Evolutionary conservation across 805 yeast species (phyloP).

Genomic region (Metschnikowia colocasiae): DNA sequence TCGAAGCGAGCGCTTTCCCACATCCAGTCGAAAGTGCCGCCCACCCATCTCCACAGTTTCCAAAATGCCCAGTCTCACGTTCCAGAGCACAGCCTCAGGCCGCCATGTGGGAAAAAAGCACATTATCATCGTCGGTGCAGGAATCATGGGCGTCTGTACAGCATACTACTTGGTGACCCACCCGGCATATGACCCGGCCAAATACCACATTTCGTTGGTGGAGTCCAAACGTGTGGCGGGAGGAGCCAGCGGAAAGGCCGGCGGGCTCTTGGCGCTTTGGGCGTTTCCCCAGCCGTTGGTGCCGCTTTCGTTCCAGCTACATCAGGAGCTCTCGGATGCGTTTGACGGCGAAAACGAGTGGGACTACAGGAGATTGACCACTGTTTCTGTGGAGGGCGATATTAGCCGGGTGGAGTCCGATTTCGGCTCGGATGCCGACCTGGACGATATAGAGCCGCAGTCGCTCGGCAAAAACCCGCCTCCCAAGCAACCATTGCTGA

Average conservation of each 20-base stretch:
- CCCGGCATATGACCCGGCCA: slow-evolving; percentile 68
- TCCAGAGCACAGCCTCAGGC: slow-evolving; percentile 43
- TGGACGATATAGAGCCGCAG: neutral
- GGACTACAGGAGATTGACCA: slow-evolving; percentile 89
- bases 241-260: slow-evolving; percentile 97
- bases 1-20: neutral
- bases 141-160: slow-evolving; percentile 92
- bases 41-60: neutral
- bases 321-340: slow-evolving; percentile 73
- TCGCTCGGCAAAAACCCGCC: slow-evolving; percentile 19
- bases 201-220: slow-evolving; percentile 76
- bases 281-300: slow-evolving; percentile 96
- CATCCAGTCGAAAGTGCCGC: neutral
- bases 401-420: slow-evolving; percentile 34
- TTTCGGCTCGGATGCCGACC: slow-evolving; percentile 13
- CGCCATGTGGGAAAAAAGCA: slow-evolving; percentile 62
- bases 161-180: slow-evolving; percentile 86
- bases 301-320: slow-evolving; percentile 80
- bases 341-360: slow-evolving; percentile 82
- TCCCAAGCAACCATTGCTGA: slow-evolving; percentile 38
- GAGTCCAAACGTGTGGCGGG: slow-evolving; percentile 94
- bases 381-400: slow-evolving; percentile 85
- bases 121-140: slow-evolving; percentile 87
- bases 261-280: slow-evolving; percentile 91
- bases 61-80: slow-evolving; percentile 30